A percentile compares a stretch with the other conserved stretches of the same genome.
phyloP scores from a whole-genome alignment of 2,329 filamentous ascomycete genomes.

The Trichocomaceae sp. region DNA sequence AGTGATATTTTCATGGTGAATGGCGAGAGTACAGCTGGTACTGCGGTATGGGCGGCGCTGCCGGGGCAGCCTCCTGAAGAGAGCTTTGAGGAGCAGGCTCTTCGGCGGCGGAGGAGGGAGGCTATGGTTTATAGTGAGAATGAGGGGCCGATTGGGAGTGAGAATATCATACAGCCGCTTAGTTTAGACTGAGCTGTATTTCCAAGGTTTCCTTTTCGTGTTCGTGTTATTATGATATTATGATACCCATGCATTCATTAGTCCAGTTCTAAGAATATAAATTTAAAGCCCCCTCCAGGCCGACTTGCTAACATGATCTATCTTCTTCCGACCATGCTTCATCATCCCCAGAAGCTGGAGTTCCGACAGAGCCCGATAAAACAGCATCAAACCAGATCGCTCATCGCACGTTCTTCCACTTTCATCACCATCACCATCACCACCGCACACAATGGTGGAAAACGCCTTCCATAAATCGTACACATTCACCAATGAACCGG shows the following conservation, averaged over 20 bases:
- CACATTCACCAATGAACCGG: constrained; percentile 54
- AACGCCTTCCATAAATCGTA: constrained; percentile 58
- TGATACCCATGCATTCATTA: constrained; percentile 27
- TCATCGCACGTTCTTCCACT: constrained; percentile 23
- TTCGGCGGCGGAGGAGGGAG: constrained; percentile 70
- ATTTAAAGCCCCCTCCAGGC: constrained; percentile 60
- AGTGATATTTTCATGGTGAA: constrained; percentile 47
- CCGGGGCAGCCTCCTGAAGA: constrained; percentile 27
- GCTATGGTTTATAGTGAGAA: constrained; percentile 88
- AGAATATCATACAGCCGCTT: constrained; percentile 69
- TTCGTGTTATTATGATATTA: background rate
- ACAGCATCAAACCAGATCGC: constrained; percentile 55
- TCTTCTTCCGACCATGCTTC: constrained; percentile 83
- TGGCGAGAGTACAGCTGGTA: constrained; percentile 47
- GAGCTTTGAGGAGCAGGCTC: constrained; percentile 54
- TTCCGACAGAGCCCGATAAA: constrained; percentile 81
- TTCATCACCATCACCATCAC: constrained; percentile 15
- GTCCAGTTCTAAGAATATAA: too few species aligned
- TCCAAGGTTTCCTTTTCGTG: too few species aligned
- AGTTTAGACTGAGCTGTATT: too few species aligned
- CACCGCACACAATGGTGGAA: constrained; percentile 44
- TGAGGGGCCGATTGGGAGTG: constrained; percentile 63
- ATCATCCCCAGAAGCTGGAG: constrained; percentile 79
- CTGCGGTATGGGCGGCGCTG: constrained; percentile 30
- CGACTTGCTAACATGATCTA: constrained; percentile 83